Evolutionary conservation across 2,329 filamentous ascomycete species (phyloP).

Genomic region (Simplicillium aogashimaense): DNA sequence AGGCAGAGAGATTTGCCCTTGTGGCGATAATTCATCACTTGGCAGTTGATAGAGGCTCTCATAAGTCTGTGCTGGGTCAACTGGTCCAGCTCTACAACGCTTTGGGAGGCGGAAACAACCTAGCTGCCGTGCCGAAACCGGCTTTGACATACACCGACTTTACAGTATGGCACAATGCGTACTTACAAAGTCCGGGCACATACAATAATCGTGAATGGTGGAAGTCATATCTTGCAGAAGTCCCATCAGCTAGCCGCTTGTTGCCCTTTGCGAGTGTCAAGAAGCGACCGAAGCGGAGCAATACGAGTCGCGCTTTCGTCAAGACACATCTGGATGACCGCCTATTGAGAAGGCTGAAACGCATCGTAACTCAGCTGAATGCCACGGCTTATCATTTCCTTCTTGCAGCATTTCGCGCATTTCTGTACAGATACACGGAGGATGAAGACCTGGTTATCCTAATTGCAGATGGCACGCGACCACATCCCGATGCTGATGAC

Average conservation of each 20-base stretch:
- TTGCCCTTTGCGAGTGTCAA: slow-evolving; percentile 12
- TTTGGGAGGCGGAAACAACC: slow-evolving; percentile 9
- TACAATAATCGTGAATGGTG: slow-evolving; percentile 16
- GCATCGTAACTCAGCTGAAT: slow-evolving; percentile 11
- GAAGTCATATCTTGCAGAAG: slow-evolving; percentile 10
- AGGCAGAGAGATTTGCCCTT: slow-evolving; percentile 11
- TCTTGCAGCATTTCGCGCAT: slow-evolving; percentile 15
- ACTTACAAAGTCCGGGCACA: slow-evolving; percentile 11
- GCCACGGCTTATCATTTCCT: slow-evolving; percentile 16
- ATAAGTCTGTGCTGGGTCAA: slow-evolving; percentile 11
- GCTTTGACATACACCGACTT: slow-evolving; percentile 14
- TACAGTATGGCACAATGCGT: slow-evolving; percentile 14
- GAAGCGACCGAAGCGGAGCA: slow-evolving; percentile 10
- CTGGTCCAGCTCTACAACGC: slow-evolving; percentile 13
- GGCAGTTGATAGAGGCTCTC: slow-evolving; percentile 13
- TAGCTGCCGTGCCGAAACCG: slow-evolving; percentile 11
- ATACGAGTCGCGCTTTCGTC: slow-evolving; percentile 10
- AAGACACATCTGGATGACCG: slow-evolving; percentile 12
- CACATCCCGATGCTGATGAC: slow-evolving; percentile 13
- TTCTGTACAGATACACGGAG: slow-evolving; percentile 14
- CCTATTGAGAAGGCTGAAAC: slow-evolving; percentile 15
- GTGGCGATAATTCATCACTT: slow-evolving; percentile 14
- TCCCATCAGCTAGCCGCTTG: slow-evolving; percentile 11
- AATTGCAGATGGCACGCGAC: slow-evolving; percentile 15
- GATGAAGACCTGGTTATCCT: slow-evolving; percentile 13